Conservation (phyloP, 192 early-diverging fungal species). For the Phycomyces nitens region DNA sequence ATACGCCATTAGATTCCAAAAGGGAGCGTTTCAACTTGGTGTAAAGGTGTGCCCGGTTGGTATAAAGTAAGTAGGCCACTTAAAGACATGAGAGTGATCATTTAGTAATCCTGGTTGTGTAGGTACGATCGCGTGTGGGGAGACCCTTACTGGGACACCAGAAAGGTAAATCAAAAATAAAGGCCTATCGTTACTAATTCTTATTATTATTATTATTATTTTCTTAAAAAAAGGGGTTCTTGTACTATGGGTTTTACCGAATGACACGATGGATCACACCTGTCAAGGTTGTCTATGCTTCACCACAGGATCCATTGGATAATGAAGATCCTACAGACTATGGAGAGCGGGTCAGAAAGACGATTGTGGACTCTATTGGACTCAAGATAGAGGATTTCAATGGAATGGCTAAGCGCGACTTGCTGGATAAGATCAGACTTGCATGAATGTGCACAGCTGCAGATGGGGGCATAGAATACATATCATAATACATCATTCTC, state of each 20-base stretch:
- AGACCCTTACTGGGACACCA: conserved; percentile 26
- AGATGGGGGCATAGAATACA: too few relatives aligned
- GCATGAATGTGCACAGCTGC: too few relatives aligned
- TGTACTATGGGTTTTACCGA: conserved; percentile 28
- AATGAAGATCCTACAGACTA: conserved; percentile 7
- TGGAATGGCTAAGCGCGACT: conserved; percentile 19
- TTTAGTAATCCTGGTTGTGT: background rate
- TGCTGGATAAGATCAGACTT: background rate
- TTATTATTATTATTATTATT: too few relatives aligned
- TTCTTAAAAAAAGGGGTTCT: conserved; percentile 4
- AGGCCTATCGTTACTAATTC: too few relatives aligned
- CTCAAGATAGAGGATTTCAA: conserved; percentile 16
- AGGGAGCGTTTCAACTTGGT: conserved; percentile 28
- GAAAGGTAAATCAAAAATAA: conserved; percentile 1
- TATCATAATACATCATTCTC: too few relatives aligned
- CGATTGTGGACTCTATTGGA: conserved; percentile 11
- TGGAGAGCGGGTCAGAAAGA: conserved; percentile 11
- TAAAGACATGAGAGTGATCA: background rate
- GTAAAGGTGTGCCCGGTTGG: conserved; percentile 27
- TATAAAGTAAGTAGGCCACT: conserved; percentile 13
- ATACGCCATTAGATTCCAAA: conserved; percentile 27
- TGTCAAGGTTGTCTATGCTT: conserved; percentile 15
- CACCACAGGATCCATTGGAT: background rate
- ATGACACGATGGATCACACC: conserved; percentile 29
- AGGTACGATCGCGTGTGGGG: conserved; percentile 17